Evolutionary conservation across 1,284 basidiomycete genomes (phyloP), one percentile per base, ranked within the genome.

Genomic region (Neonothopanus nambi): DNA sequence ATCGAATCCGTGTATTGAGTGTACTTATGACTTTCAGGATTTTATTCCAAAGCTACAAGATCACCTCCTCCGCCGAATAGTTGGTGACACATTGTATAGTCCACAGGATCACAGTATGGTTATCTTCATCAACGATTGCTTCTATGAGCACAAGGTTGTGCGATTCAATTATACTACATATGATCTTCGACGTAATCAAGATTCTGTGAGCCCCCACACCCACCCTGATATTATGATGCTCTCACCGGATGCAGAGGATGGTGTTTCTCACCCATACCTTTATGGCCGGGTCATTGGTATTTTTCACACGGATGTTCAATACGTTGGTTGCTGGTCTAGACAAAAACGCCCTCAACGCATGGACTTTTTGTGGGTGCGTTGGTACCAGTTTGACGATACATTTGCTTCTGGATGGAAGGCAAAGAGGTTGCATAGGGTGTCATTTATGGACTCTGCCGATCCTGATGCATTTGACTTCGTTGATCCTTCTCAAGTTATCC

Each of bases 231-330:
- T n/a, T n/a, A n/a, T n/a, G n/a, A n/a, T n/a, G n/a, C n/a, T n/a
- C n/a, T n/a, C n/a, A 64, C 28, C 48, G 63, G 23, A 63, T 65
- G n/a, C 63, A 3, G 54, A 52, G 17, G 55, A 51, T 52, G 49
- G 63, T 20, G 51, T 57, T 24, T 20, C 50, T 20, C 28, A 69
- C 43, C 64, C 64, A 0, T 75, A 67, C 52, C 69, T 66, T 67
- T 77, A 74, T 59, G 69, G 66, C 0, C 54, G 57, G 0, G 60
- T 77, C 0, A 41, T 74, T 20, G 63, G 66, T 0, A 64, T 75
- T 3, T 73, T 66, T 48, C 72, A 75, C 47, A 61, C 57, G 7
- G 57, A 61, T 12, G 60, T 73, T 15, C 24, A 47, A 3, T 46
- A 63, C 33, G 38, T 48, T 20, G 48, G 23, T 3, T 6, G 6